Evolutionary conservation across 345 rosid genomes (phyloP).

Genomic region (Citrus medica): DNA sequence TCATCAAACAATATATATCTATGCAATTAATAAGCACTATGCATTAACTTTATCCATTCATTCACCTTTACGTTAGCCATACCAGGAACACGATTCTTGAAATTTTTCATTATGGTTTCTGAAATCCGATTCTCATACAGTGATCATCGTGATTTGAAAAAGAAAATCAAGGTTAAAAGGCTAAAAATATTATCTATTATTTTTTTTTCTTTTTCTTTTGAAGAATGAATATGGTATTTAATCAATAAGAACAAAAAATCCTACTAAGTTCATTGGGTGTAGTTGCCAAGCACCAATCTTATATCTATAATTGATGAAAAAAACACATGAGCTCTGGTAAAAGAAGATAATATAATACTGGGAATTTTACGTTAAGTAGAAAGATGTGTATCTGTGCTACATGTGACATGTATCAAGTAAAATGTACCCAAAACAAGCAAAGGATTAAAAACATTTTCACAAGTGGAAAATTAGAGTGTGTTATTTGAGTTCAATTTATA

Average conservation of each 20-base stretch:
- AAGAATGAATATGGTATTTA: slow-evolving; percentile 1
- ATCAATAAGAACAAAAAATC: not conserved
- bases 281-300: slow-evolving; percentile 22
- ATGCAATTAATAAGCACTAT: not conserved
- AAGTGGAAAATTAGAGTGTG: slow-evolving; percentile 14
- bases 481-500: slow-evolving; percentile 9
- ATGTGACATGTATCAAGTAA: slow-evolving; percentile 26
- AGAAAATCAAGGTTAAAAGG: not conserved
- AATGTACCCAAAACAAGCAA: slow-evolving; percentile 17
- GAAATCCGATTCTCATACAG: slow-evolving; percentile 26
- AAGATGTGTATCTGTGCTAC: slow-evolving; percentile 26
- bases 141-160: slow-evolving; percentile 2
- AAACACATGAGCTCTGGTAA: slow-evolving; percentile 16
- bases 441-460: not conserved
- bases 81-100: slow-evolving; percentile 14
- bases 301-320: slow-evolving; percentile 25
- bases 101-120: slow-evolving; percentile 2
- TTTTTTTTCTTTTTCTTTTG: not conserved
- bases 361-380: slow-evolving; percentile 22
- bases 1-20: not conserved
- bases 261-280: slow-evolving; percentile 6
- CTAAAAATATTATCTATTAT: not conserved
- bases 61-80: slow-evolving; percentile 11
- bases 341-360: slow-evolving; percentile 17
- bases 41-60: not conserved